These are phyloP conservation scores for Annona cherimola DNA, from an alignment of 164 flowering plant species.

Conservation along the genomic window DNA sequence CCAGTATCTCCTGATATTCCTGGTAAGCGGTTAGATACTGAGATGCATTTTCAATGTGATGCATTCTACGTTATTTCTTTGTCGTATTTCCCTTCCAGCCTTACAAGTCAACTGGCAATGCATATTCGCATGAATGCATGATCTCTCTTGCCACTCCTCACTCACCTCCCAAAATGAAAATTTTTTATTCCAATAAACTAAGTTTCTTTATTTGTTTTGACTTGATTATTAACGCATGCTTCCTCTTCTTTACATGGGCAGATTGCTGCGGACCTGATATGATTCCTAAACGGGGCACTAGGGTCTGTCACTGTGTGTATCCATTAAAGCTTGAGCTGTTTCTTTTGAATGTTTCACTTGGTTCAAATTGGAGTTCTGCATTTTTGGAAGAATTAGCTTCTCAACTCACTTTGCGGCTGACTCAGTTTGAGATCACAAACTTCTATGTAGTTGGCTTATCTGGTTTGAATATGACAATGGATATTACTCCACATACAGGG, in stretches of 20 bases:
- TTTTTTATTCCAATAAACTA: neutral
- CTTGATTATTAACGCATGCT: neutral
- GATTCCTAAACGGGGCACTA: constrained; percentile 63
- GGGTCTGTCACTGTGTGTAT: constrained; percentile 83
- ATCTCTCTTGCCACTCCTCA: too few relatives aligned
- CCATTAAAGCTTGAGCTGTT: constrained; percentile 85
- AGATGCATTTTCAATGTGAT: neutral
- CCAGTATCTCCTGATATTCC: constrained; percentile 61
- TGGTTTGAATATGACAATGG: constrained; percentile 80
- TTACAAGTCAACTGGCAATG: too few relatives aligned
- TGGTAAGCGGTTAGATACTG: constrained; percentile 29
- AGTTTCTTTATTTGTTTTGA: neutral
- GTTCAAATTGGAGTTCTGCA: constrained; percentile 58
- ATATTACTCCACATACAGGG: constrained; percentile 78
- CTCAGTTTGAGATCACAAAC: constrained; percentile 78
- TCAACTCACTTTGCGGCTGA: constrained; percentile 54
- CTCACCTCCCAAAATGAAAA: too few relatives aligned
- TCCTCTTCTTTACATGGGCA: constrained; percentile 23
- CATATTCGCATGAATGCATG: too few relatives aligned
- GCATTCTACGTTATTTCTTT: neutral
- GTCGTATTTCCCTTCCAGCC: too few relatives aligned
- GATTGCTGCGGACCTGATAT: constrained; percentile 76
- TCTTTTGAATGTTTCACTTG: constrained; percentile 68
- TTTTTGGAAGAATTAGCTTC: constrained; percentile 68
- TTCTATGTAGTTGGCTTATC: constrained; percentile 62